A percentile compares a stretch with the other conserved stretches of the same genome.
Conservation (phyloP, 2,329 filamentous ascomycete genomes). For the Aurifilum marmelostoma region DNA sequence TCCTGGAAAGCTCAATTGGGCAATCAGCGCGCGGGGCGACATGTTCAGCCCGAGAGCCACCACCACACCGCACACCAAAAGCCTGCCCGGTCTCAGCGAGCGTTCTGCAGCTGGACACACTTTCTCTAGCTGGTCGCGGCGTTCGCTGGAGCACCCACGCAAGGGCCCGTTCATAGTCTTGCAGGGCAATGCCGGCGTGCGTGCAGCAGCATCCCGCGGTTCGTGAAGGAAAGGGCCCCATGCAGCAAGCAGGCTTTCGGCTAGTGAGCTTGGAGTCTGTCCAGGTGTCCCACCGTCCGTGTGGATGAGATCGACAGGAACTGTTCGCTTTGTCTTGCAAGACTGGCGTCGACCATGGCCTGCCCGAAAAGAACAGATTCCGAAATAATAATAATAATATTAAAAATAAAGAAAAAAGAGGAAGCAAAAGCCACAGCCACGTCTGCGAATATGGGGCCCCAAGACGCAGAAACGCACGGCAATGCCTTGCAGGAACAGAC, state of each 20-base stretch:
- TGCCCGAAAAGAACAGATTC: too few relatives aligned
- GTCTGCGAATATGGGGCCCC: neutral
- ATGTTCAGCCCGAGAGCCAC: conserved; percentile 17
- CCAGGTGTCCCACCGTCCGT: neutral
- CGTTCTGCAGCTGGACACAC: neutral
- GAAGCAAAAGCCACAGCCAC: neutral
- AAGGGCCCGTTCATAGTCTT: neutral
- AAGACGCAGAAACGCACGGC: neutral
- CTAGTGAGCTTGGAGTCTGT: neutral
- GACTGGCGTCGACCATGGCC: neutral
- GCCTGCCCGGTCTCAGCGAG: neutral
- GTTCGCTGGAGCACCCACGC: conserved; percentile 15
- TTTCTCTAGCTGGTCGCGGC: neutral
- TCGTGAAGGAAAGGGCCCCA: neutral
- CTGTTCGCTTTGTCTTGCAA: neutral
- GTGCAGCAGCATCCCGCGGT: conserved; percentile 6
- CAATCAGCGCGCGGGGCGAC: conserved; percentile 18
- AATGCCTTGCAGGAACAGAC: neutral
- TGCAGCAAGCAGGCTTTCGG: neutral
- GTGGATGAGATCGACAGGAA: conserved; percentile 7
- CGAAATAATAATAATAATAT: too few relatives aligned
- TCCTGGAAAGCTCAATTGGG: conserved; percentile 19
- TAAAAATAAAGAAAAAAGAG: neutral
- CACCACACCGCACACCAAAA: neutral
- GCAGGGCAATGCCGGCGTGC: conserved; percentile 6